Evolutionary conservation across 2,329 filamentous ascomycete genomes (phyloP).

Genomic region (Aspergillus sp.): DNA sequence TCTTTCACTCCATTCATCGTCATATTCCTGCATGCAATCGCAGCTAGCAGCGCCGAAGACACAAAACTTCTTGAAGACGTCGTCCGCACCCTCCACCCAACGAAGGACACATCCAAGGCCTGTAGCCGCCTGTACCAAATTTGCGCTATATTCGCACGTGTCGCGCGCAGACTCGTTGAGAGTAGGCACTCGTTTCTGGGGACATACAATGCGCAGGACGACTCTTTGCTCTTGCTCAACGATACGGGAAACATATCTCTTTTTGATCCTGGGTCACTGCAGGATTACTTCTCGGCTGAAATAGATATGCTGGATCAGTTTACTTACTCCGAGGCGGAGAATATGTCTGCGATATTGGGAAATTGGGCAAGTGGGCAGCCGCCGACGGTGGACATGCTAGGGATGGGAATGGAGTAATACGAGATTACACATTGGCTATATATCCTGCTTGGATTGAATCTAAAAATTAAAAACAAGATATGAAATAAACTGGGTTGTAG

Average conservation of each 20-base stretch:
- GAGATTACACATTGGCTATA: neutral
- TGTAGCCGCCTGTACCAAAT: constrained; percentile 16
- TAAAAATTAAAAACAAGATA: too few relatives aligned
- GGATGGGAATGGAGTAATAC: neutral
- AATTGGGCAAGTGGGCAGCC: constrained; percentile 5
- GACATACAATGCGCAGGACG: constrained; percentile 12
- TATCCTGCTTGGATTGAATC: neutral
- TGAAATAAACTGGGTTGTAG: too few relatives aligned
- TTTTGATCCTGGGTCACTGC: neutral
- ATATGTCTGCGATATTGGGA: constrained; percentile 3
- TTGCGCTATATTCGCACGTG: constrained; percentile 14
- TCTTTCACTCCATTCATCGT: constrained; percentile 28
- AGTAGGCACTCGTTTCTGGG: constrained; percentile 7
- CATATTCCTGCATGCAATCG: constrained; percentile 20
- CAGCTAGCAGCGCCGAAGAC: constrained; percentile 18
- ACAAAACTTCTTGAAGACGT: constrained; percentile 22
- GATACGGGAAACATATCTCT: neutral
- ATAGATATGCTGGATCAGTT: neutral
- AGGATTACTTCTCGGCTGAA: constrained; percentile 5
- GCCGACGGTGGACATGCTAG: neutral
- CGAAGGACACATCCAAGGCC: constrained; percentile 11
- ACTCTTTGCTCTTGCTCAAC: constrained; percentile 9
- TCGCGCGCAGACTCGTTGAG: constrained; percentile 15
- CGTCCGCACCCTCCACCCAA: constrained; percentile 10
- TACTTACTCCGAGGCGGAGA: constrained; percentile 1